Evolutionary conservation across 345 rosid species (phyloP), one percentile per base, ranked within the genome.

Genomic region (Firmiana major): DNA sequence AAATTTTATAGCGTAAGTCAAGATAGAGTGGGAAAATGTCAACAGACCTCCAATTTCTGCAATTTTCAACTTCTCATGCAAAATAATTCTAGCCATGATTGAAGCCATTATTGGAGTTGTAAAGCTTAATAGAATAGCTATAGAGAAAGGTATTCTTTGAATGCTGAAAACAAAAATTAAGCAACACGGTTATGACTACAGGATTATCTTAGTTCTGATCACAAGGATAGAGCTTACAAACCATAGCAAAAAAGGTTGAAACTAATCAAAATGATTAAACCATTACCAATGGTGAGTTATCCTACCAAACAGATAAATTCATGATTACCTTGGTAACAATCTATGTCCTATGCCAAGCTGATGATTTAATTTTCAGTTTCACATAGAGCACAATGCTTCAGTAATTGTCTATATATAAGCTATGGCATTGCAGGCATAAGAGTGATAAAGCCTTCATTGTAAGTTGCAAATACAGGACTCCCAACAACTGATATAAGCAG

Each of bases 91-190:
- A 51, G 97, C 97, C 60, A 87, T 83, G 79, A 90, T 78, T 78
- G 98, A 91, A 75, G 95, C 97, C 86, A 86, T 79, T 78, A 93
- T 82, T 82, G 98, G 97, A 82, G 90, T 88, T 71, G 90, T 83
- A 79, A 91, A 94, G 91, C 88, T 90, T 76, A 94, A 81, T 42
- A 88, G 84, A 79, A 87, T 79, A 77, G 95, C 94, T 88, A 86
- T 94, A 62, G 97, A 88, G 78, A 90, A 78, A 64, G 94, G 93
- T 81, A 93, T 79, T 79, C 88, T 89, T 78, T 89, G 95, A 87
- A 94, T 89, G 90, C 97, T 94, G 92, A 87, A 83, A 84, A 83
- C 67, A 80, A 79, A 79, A 75, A 71, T 40, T 62, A 45, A 42
- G 67, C 63, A 42, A 77, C 64, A 11, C 0, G 10, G 78, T 83